Percentiles rank a stretch among this genome's conserved stretches.
These are phyloP conservation scores for Leccinum glutinopallens DNA, from an alignment of 1,284 basidiomycete genomes.

Conservation along the genomic window DNA sequence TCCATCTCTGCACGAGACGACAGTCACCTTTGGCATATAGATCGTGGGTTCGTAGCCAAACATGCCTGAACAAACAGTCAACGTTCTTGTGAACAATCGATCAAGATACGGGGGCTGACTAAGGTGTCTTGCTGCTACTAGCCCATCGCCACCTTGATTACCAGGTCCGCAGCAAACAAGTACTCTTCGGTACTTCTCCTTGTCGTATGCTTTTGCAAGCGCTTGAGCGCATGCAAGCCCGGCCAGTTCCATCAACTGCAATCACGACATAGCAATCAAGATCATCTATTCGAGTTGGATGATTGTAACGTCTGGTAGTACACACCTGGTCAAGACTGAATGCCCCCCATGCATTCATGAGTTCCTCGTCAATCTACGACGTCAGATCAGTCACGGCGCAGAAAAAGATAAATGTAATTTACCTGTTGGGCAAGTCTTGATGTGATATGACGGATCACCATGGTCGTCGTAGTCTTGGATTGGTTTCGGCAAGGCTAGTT, in stretches of 20 bases:
- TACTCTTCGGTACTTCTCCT: slow-evolving; percentile 68
- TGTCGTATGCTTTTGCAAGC: slow-evolving; percentile 75
- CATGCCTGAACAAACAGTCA: slow-evolving; percentile 56
- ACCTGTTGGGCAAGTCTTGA: slow-evolving; percentile 84
- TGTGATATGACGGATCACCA: slow-evolving; percentile 77
- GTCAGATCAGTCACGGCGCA: slow-evolving; percentile 4
- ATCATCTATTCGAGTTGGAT: neutral
- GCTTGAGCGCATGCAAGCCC: slow-evolving; percentile 94
- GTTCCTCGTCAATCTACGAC: slow-evolving; percentile 84
- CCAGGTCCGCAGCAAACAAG: slow-evolving; percentile 96
- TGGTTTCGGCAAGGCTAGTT: slow-evolving; percentile 1
- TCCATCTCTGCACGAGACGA: neutral
- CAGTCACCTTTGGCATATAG: slow-evolving; percentile 86
- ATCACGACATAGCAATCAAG: slow-evolving; percentile 10
- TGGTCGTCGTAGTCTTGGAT: slow-evolving; percentile 33
- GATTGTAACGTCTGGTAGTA: neutral
- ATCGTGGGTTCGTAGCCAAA: slow-evolving; percentile 87
- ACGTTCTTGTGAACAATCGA: neutral
- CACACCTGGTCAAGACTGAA: slow-evolving; percentile 89
- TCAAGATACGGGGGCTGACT: slow-evolving; percentile 45
- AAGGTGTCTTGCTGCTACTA: slow-evolving; percentile 95
- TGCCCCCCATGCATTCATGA: slow-evolving; percentile 83
- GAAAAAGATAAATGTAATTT: slow-evolving; percentile 10
- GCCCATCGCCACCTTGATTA: slow-evolving; percentile 96
- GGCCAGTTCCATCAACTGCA: slow-evolving; percentile 96